Evolutionary conservation across 305 asterid species (phyloP).

Genomic region (Fraxinus sp.): DNA sequence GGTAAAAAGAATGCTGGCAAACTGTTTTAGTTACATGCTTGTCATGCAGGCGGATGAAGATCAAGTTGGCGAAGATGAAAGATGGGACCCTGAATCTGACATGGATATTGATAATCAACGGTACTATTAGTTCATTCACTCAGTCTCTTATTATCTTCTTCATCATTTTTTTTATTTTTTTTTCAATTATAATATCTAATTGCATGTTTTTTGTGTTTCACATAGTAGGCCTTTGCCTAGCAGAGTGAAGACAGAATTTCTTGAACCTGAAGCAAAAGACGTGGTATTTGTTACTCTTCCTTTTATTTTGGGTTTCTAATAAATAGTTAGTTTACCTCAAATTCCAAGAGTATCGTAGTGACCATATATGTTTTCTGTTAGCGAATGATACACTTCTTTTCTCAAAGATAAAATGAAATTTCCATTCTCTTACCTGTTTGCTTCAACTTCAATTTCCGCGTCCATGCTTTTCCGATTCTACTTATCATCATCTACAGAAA

Average conservation of each 20-base stretch:
- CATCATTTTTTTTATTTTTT: neutral
- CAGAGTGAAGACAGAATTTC: constrained; percentile 54
- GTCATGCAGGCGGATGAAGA: constrained; percentile 48
- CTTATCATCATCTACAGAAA: neutral
- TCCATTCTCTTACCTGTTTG: neutral
- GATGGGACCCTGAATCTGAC: constrained; percentile 44
- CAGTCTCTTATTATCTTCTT: neutral
- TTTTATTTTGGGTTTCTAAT: neutral
- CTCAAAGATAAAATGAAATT: neutral
- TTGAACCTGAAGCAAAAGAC: constrained; percentile 53
- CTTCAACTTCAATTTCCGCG: neutral
- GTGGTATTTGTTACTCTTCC: constrained; percentile 31
- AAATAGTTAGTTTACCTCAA: constrained; percentile 5
- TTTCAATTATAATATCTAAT: neutral
- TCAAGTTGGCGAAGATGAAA: constrained; percentile 45
- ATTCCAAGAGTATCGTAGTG: neutral
- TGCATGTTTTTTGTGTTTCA: constrained; percentile 16
- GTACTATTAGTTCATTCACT: constrained; percentile 23
- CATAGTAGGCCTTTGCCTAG: constrained; percentile 46
- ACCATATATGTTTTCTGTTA: neutral
- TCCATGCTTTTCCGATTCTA: neutral
- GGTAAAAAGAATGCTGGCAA: constrained; percentile 2
- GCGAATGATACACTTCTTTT: constrained; percentile 3
- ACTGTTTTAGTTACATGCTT: constrained; percentile 2
- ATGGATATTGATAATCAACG: constrained; percentile 53